Conservation (phyloP, 768 basidiomycete genomes). For the Leccinellum rugosiceps region DNA sequence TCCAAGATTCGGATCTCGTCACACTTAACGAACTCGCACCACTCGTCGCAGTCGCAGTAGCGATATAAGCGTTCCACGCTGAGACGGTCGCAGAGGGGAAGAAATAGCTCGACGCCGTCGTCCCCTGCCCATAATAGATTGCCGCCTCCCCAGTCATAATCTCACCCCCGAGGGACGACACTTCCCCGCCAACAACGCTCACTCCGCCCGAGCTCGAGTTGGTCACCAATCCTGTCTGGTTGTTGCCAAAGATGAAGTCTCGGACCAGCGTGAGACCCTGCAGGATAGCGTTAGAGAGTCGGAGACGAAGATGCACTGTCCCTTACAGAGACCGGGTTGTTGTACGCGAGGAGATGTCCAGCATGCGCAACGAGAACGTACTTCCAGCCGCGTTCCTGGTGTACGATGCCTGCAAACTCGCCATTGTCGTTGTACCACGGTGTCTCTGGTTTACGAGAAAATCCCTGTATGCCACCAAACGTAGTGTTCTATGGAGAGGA, state of each 20-base stretch:
- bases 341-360: constrained; percentile 36
- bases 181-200: constrained; percentile 48
- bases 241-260: constrained; percentile 65
- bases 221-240: constrained; percentile 48
- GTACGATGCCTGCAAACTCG: constrained; percentile 63
- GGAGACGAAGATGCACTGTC: background rate
- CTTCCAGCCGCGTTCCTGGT: constrained; percentile 64
- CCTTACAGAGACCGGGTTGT: constrained; percentile 44
- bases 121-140: constrained; percentile 50
- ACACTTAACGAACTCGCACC: background rate
- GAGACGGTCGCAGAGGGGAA: constrained; percentile 54
- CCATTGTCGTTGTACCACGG: constrained; percentile 60
- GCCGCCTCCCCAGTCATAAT: constrained; percentile 52
- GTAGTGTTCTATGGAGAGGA: constrained; percentile 59
- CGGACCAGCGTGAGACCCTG: constrained; percentile 60
- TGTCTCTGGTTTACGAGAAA: constrained; percentile 63
- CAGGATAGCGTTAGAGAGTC: background rate
- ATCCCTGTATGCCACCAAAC: constrained; percentile 74
- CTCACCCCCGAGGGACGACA: constrained; percentile 41
- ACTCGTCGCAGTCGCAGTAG: background rate
- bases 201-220: constrained; percentile 22
- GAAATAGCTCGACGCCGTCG: constrained; percentile 48
- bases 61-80: constrained; percentile 55
- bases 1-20: background rate
- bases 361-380: constrained; percentile 39